These are phyloP conservation scores for Cupressus sempervirens DNA, from an alignment of 75 land plant species.

Conservation along the genomic window DNA sequence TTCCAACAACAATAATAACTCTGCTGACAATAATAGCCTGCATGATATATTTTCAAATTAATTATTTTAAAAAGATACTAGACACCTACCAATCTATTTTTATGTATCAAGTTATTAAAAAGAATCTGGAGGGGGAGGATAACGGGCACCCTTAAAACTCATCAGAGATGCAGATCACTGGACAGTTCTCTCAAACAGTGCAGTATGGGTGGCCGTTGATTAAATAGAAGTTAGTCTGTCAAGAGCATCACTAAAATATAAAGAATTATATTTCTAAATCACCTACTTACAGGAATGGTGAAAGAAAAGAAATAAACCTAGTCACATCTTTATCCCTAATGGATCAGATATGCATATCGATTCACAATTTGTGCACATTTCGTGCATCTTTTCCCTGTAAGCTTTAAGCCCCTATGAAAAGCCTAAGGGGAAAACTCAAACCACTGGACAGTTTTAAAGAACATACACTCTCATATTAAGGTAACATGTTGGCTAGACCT, in stretches of 20 bases:
- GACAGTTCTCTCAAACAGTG: neutral
- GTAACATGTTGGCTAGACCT: neutral
- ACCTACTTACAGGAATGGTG: neutral
- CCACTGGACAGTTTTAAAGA: neutral
- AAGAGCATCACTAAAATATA: neutral
- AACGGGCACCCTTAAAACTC: neutral
- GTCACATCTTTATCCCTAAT: neutral
- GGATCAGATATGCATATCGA: neutral
- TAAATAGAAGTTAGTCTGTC: neutral
- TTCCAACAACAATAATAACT: neutral
- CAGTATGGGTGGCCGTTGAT: too few relatives aligned
- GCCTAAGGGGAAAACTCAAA: neutral
- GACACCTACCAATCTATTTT: neutral
- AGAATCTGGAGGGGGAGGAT: neutral
- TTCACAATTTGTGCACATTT: neutral
- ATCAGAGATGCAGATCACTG: neutral
- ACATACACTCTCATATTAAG: neutral
- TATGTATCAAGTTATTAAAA: neutral
- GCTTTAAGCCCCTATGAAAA: neutral
- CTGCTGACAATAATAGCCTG: neutral
- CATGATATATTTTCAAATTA: neutral
- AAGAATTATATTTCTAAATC: neutral
- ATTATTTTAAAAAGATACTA: neutral
- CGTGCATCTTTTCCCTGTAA: neutral
- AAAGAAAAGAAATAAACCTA: neutral